Evolutionary conservation across 768 basidiomycete genomes (phyloP).

Genomic region (Cubamyces sp.): DNA sequence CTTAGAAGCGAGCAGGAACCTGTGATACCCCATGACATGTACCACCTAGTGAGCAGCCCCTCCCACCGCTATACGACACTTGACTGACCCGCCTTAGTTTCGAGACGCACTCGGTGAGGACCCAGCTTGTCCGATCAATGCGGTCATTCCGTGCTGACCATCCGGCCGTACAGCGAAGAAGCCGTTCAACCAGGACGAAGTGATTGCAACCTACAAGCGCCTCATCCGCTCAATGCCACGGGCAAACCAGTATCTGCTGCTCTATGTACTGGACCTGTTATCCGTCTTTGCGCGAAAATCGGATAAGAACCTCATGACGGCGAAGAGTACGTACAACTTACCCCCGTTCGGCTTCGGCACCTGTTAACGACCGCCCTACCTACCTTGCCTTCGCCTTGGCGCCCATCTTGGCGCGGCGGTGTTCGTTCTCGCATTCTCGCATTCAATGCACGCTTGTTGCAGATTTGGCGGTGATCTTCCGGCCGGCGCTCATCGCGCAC

Average conservation of each 20-base stretch:
- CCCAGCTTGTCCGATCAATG: background rate
- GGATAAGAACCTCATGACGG: constrained; percentile 95
- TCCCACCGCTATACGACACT: constrained; percentile 12
- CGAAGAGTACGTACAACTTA: constrained; percentile 68
- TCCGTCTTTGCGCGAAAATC: constrained; percentile 93
- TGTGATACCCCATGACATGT: constrained; percentile 90
- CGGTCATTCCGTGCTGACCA: constrained; percentile 2
- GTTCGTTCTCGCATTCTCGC: background rate
- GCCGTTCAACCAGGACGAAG: constrained; percentile 69
- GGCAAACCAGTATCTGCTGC: constrained; percentile 92
- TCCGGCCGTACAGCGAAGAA: constrained; percentile 55
- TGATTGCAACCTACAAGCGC: constrained; percentile 79
- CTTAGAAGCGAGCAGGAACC: constrained; percentile 66
- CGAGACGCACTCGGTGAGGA: constrained; percentile 73
- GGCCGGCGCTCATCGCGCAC: constrained; percentile 91
- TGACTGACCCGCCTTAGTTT: constrained; percentile 53
- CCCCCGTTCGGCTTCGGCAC: background rate
- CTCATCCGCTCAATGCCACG: constrained; percentile 86
- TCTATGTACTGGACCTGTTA: constrained; percentile 94
- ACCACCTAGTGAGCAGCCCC: constrained; percentile 69
- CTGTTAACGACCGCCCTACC: background rate
- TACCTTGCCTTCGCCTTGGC: background rate
- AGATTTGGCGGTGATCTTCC: constrained; percentile 98
- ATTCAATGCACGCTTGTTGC: background rate
- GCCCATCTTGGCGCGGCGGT: background rate